Evolutionary conservation across 2,329 filamentous ascomycete species (phyloP).

Genomic region (Penicillium sp.): DNA sequence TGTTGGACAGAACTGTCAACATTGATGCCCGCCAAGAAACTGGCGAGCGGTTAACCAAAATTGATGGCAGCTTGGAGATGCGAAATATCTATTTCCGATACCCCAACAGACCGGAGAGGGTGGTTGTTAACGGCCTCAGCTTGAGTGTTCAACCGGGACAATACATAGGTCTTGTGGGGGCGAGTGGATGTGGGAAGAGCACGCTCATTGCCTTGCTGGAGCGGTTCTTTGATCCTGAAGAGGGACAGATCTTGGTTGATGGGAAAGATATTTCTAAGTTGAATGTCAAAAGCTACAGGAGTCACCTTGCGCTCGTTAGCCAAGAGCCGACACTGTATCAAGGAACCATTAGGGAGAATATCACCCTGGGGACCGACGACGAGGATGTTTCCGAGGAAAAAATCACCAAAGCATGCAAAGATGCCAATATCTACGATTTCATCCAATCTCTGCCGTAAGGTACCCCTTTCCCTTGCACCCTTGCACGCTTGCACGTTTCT

Average conservation of each 20-base stretch:
- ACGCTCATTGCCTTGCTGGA: slow-evolving; percentile 90
- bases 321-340: slow-evolving; percentile 61
- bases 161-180: slow-evolving; percentile 74
- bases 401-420: neutral
- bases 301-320: slow-evolving; percentile 80
- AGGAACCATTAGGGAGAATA: neutral
- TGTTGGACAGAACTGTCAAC: slow-evolving; percentile 45
- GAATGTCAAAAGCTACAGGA: slow-evolving; percentile 82
- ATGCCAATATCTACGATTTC: neutral
- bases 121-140: slow-evolving; percentile 15
- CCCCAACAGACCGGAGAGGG: slow-evolving; percentile 11
- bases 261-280: slow-evolving; percentile 75
- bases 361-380: neutral
- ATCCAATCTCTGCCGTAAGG: slow-evolving; percentile 44
- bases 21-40: slow-evolving; percentile 22
- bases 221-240: slow-evolving; percentile 86
- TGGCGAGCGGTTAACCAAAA: neutral
- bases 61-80: slow-evolving; percentile 60
- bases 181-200: slow-evolving; percentile 88
- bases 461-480: too few species aligned
- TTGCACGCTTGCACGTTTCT: too few species aligned
- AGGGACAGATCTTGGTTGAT: slow-evolving; percentile 77
- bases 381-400: slow-evolving; percentile 61
- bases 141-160: slow-evolving; percentile 38
- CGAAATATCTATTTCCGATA: slow-evolving; percentile 43